Conservation (phyloP, 805 yeast genomes). For the Candida loeiensis region DNA sequence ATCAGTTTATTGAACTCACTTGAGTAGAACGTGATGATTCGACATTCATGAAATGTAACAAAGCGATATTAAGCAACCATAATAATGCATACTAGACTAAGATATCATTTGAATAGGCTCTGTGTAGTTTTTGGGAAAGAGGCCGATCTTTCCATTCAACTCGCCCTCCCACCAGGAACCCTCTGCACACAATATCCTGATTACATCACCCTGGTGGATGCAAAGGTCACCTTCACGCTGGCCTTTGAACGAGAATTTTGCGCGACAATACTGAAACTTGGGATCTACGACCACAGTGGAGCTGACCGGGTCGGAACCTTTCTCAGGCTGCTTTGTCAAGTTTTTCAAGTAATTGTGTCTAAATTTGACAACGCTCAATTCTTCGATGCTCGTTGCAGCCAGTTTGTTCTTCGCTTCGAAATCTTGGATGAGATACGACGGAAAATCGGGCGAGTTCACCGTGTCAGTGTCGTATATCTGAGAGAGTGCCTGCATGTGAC, state of each 20-base stretch:
- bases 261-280: constrained; percentile 27
- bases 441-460: constrained; percentile 8
- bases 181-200: constrained; percentile 30
- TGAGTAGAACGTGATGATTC: no score
- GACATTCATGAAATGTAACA: no score
- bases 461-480: constrained; percentile 13
- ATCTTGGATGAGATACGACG: constrained; percentile 2
- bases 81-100: background rate
- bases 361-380: constrained; percentile 21
- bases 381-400: constrained; percentile 14
- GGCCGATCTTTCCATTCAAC: constrained; percentile 21
- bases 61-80: no score
- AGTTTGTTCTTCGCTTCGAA: constrained; percentile 9
- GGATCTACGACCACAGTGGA: constrained; percentile 4
- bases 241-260: constrained; percentile 32
- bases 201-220: constrained; percentile 41
- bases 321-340: constrained; percentile 1
- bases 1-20: no score
- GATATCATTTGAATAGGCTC: background rate
- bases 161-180: constrained; percentile 40
- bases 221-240: constrained; percentile 40
- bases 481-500: constrained; percentile 17
- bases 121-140: constrained; percentile 35
- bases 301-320: background rate
- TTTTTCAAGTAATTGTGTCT: constrained; percentile 14